Conservation (phyloP, 2,329 filamentous ascomycete species). For the Ophiosphaerella narmari region DNA sequence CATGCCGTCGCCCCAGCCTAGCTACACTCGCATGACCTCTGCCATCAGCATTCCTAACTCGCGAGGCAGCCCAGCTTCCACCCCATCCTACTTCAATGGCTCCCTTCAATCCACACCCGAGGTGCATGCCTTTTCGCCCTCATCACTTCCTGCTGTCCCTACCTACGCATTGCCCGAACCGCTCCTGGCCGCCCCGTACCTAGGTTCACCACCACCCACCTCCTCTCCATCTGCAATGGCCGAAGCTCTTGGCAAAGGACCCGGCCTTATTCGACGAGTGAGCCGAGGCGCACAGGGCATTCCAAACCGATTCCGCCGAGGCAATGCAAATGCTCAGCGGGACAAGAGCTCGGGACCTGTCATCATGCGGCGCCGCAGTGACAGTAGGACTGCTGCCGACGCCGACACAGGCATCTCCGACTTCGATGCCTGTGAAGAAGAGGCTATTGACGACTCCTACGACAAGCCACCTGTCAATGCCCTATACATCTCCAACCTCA, state of each 20-base stretch:
- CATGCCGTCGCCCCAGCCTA: constrained; percentile 41
- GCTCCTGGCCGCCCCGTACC: constrained; percentile 58
- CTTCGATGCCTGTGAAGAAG: constrained; percentile 56
- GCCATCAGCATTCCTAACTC: constrained; percentile 45
- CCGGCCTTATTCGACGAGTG: constrained; percentile 78
- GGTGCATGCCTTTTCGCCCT: constrained; percentile 59
- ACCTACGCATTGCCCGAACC: constrained; percentile 75
- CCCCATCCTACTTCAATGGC: constrained; percentile 55
- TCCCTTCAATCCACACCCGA: constrained; percentile 72
- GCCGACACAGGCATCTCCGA: constrained; percentile 54
- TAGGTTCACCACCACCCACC: constrained; percentile 37
- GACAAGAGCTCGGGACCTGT: constrained; percentile 90
- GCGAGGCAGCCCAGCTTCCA: constrained; percentile 47
- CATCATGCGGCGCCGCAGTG: constrained; percentile 83
- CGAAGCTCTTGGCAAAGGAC: constrained; percentile 64
- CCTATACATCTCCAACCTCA: constrained; percentile 47
- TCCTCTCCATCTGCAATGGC: constrained; percentile 62
- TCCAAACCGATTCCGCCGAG: constrained; percentile 72
- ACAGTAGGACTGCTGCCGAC: constrained; percentile 75
- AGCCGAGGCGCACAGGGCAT: constrained; percentile 79
- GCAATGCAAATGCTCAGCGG: constrained; percentile 73
- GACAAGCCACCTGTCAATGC: constrained; percentile 44
- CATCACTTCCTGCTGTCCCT: constrained; percentile 49
- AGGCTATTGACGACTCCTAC: constrained; percentile 53
- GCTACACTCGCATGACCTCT: constrained; percentile 32